A percentile compares a stretch with the other conserved stretches of the same genome.
Evolutionary conservation across 306 rosid genomes (phyloP).

Genomic region (Cucurbita maxima): DNA sequence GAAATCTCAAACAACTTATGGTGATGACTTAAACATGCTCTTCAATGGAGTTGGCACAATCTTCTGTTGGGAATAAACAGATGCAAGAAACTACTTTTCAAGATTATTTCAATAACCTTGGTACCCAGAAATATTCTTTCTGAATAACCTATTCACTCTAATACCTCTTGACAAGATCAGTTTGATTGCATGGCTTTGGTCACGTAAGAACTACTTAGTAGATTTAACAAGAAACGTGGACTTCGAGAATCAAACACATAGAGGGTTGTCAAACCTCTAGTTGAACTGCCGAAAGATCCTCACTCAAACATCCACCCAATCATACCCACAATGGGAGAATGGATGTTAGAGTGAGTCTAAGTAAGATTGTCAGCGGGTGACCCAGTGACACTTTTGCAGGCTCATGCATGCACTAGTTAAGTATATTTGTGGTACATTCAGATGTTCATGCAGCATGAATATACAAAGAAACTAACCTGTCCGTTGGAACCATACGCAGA

Average conservation of each 20-base stretch:
- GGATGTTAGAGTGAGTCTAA: not conserved
- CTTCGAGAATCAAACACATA: not conserved
- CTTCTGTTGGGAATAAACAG: not conserved
- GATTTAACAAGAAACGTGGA: not conserved
- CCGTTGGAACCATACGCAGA: conserved; percentile 88
- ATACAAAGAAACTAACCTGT: conserved; percentile 40
- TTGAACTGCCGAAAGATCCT: not conserved
- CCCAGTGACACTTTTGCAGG: not conserved
- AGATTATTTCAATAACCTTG: not conserved
- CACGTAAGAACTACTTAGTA: not conserved
- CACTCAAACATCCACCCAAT: not conserved
- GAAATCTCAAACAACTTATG: not conserved
- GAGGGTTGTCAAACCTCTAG: not conserved
- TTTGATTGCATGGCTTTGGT: not conserved
- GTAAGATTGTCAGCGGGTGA: not conserved
- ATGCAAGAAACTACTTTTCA: not conserved
- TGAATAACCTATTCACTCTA: not conserved
- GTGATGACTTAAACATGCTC: not conserved
- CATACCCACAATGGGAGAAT: not conserved
- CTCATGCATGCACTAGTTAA: not conserved
- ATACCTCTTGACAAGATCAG: not conserved
- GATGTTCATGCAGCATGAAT: not conserved
- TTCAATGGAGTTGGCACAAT: not conserved
- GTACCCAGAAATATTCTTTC: not conserved
- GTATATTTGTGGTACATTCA: not conserved